Percentiles rank a stretch among this genome's conserved stretches.
These are phyloP conservation scores for Pholiota adiposa DNA, from an alignment of 1,284 basidiomycete genomes.

Conservation along the genomic window DNA sequence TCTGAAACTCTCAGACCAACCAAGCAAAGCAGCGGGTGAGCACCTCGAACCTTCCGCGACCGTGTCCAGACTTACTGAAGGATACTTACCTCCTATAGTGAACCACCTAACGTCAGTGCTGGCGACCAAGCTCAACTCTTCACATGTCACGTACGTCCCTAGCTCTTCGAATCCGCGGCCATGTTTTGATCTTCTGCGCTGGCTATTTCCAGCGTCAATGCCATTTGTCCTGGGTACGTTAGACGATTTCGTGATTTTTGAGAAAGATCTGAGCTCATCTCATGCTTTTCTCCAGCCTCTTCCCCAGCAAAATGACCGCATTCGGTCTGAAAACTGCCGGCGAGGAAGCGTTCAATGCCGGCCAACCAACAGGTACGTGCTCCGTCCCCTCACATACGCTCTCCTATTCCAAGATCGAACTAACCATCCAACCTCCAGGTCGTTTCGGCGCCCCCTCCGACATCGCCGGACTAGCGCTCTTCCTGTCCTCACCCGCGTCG, in stretches of 20 bases:
- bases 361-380: conserved; percentile 65
- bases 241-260: no score
- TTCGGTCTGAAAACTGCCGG: conserved; percentile 68
- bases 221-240: conserved; percentile 75
- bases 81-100: conserved; percentile 45
- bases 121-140: conserved; percentile 68
- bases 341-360: conserved; percentile 52
- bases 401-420: not conserved
- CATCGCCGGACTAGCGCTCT: conserved; percentile 76
- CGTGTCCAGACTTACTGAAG: not conserved
- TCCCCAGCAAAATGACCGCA: conserved; percentile 88
- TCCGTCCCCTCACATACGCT: not conserved
- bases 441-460: conserved; percentile 73
- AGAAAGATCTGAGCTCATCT: no score
- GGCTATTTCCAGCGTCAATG: conserved; percentile 68
- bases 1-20: conserved; percentile 67
- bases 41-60: not conserved
- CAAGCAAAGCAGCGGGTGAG: conserved; percentile 78
- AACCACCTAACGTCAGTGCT: conserved; percentile 83
- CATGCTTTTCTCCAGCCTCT: conserved; percentile 56
- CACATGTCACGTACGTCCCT: conserved; percentile 63
- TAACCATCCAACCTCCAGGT: conserved; percentile 41
- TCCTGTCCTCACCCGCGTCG: conserved; percentile 73
- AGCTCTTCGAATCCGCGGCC: not conserved
- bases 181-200: not conserved